Evolutionary conservation across 305 asterid genomes (phyloP).

Genomic region (Fraxinus dipetala): DNA sequence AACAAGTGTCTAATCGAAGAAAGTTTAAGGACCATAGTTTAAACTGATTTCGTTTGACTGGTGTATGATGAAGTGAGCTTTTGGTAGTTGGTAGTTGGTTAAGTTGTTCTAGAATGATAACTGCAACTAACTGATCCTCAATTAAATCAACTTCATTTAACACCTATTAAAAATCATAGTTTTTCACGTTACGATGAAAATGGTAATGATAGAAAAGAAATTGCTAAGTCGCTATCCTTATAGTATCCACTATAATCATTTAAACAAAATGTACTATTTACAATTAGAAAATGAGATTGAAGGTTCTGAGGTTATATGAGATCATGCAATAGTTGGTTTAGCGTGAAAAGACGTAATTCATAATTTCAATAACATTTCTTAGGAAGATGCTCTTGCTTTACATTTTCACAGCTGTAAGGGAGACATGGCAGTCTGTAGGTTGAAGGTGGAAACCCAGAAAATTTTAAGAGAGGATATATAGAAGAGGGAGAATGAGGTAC

Average conservation of each 20-base stretch:
- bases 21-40: background rate
- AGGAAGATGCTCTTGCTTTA: background rate
- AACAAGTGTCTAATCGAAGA: background rate
- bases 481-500: background rate
- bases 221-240: background rate
- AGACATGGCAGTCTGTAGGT: background rate
- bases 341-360: background rate
- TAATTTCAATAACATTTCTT: background rate
- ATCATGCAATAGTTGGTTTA: background rate
- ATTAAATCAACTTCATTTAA: background rate
- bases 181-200: background rate
- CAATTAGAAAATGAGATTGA: background rate
- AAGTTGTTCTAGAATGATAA: background rate
- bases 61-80: background rate
- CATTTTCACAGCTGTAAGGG: background rate
- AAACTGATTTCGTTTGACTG: background rate
- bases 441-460: background rate
- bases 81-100: background rate
- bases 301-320: background rate
- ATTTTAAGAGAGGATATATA: background rate
- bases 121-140: background rate
- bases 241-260: background rate
- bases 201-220: background rate
- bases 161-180: background rate
- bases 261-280: background rate